These are phyloP conservation scores for Draba incana DNA, from an alignment of 345 rosid genomes.

Conservation along the genomic window DNA sequence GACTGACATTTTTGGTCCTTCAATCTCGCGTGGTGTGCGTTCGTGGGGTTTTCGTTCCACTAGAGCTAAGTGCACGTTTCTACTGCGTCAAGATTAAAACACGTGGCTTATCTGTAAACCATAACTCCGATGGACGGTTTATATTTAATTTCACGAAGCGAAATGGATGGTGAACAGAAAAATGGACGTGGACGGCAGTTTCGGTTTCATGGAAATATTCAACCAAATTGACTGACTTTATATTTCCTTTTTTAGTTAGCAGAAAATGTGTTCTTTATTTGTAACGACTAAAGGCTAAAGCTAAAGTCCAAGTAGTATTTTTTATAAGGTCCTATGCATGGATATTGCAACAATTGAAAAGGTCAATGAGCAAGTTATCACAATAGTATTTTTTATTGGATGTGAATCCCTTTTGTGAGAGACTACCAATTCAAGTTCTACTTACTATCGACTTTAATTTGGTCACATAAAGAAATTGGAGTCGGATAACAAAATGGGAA, in stretches of 20 bases:
- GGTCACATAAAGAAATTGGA: not conserved
- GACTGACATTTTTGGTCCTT: conserved; percentile 18
- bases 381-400: not conserved
- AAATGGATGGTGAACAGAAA: conserved; percentile 21
- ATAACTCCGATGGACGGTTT: conserved; percentile 20
- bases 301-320: conserved; percentile 11
- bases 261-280: not conserved
- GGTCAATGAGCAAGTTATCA: conserved; percentile 14
- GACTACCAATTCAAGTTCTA: conserved; percentile 19
- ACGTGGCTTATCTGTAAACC: not conserved
- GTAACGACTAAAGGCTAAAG: conserved; percentile 34
- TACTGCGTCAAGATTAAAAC: conserved; percentile 10
- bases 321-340: not conserved
- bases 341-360: not conserved
- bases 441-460: conserved; percentile 18
- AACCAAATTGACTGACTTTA: conserved; percentile 40
- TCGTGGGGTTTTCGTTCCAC: conserved; percentile 33
- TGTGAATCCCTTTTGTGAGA: conserved; percentile 13
- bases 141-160: not conserved
- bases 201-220: conserved; percentile 33
- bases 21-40: conserved; percentile 16
- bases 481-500: conserved; percentile 7
- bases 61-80: conserved; percentile 24
- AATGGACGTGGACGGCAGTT: conserved; percentile 24
- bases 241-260: not conserved